Evolutionary conservation across 805 yeast genomes (phyloP), one percentile per base, ranked within the genome.

Genomic region (Osmozyma mogii): DNA sequence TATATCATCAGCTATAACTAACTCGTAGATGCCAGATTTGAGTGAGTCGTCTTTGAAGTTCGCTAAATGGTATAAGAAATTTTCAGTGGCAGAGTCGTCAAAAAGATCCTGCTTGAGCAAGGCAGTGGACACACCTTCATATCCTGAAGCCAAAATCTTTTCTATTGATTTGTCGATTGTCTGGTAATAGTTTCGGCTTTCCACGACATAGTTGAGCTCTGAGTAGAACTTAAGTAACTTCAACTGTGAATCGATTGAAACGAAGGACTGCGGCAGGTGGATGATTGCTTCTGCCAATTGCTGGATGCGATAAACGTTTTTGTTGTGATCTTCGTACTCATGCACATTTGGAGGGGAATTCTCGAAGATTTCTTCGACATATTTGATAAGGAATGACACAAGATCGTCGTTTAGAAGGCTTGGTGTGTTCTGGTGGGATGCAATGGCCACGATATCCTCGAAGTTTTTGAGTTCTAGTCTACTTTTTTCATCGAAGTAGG

Each of bases 311-410:
- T 31, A 28, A 12, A 57, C 31, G 35, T 46, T 58, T 29, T 43
- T 39, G 15, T 61, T 56, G 25, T 42, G 28, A 34, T 59, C 44
- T 26, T 48, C 35, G 43, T 50, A 61, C 37, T 61, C 64, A 36
- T 63, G 69, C 8, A 49, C 45, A n/a, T 35, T 31, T 0, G 66
- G 66, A 13, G 46, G 46, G 4, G 35, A 24, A 6, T 50, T 49
- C 5, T 32, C 35, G 35, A 46, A 61, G 12, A 60, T 31, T 5
- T 37, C 29, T 24, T 61, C 63, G 9, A 60, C 37, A 30, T 57
- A 52, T 9, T 22, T 22, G 10, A 53, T 48, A 28, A 47, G 47
- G 6, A 30, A 17, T 4, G 17, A 8, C 29, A 41, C 51, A 21
- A 56, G 49, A 10, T 25, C 34, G 14, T 45, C 52, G 29, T 45